phyloP scores from a whole-genome alignment of 2,329 filamentous ascomycete genomes.

The Colletotrichum sp. region DNA sequence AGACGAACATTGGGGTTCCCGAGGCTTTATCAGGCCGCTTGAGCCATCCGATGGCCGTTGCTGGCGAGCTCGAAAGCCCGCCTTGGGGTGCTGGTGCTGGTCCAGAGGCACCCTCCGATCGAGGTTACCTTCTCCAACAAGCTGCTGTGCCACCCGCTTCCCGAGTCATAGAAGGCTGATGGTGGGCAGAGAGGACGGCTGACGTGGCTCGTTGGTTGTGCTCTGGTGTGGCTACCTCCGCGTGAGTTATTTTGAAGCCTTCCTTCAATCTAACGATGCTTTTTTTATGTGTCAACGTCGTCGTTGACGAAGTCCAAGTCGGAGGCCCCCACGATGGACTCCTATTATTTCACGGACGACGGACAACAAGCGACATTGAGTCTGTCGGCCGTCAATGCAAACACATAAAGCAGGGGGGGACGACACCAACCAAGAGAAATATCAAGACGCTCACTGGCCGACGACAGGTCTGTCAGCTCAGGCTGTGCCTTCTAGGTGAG shows the following conservation, averaged over 20 bases:
- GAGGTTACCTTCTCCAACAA: not conserved
- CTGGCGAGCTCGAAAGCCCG: not conserved
- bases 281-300: not conserved
- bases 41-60: not conserved
- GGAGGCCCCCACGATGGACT: not conserved
- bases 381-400: not conserved
- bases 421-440: not conserved
- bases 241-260: not conserved
- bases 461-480: not conserved
- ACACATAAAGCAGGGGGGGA: not conserved
- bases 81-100: not conserved
- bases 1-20: not conserved
- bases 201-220: not conserved
- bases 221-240: not conserved
- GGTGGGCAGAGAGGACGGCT: not conserved
- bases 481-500: not conserved
- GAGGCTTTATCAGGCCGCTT: not conserved
- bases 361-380: conserved; percentile 7
- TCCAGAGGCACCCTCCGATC: not conserved
- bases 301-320: not conserved
- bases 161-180: not conserved
- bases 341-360: not conserved
- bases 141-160: not conserved
- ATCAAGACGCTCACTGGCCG: not conserved
- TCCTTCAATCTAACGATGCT: not conserved